Base-by-base conservation (phyloP, 2,329 filamentous ascomycete species). In the Corinectria fuckeliana region DNA sequence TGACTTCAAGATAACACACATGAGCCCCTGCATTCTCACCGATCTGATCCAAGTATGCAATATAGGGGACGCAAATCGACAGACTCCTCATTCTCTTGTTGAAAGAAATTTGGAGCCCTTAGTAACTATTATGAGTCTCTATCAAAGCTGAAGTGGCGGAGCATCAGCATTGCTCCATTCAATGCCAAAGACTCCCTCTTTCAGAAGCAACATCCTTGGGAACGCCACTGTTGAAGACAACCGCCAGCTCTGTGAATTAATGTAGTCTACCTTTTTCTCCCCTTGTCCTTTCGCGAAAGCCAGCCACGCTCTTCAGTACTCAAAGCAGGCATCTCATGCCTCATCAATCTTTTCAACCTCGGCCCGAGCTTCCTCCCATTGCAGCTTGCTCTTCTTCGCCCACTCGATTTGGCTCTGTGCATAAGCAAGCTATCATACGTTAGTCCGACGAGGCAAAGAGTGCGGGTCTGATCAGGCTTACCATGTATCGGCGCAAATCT, bases 401-500 rank as follows among this genome's bases (percentile, higher is more conserved):
- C 93, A 97, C 74, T 97, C 92, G 60, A 97, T 88, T 74, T 97
- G 93, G 75, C 91, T 94, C 75, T 91, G 91, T 11, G 93, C 93
- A 76, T 97, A 97, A 28, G 92, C 91, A 70, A 97, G 86, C 93
- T 97, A 69, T 25, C 42, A 20, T 8, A 13, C 10, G 64, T 73
- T 65, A 75, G 72, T 50, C 60, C 26, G 13, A 48, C 11, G 10
- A 25, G 3, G 25, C 20, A 11, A 32, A 11, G 9, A n/a, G 4
- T 26, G 11, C 2, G 14, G 51, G 16, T 41, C 21, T 9, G 28
- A 30, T 41, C 8, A 26, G 9, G 78, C 91, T 79, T 80, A 97
- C 95, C 95, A 99, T 99, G 75, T 98, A 98, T 63, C 91, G 87
- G 72, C 88, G 89, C 71, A 99, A 76, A 74, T 99, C 95, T 50